A percentile compares a stretch with the other conserved stretches of the same genome.
Conservation (phyloP, 352 stramenopile species). For the Globisporangium barbulae region DNA sequence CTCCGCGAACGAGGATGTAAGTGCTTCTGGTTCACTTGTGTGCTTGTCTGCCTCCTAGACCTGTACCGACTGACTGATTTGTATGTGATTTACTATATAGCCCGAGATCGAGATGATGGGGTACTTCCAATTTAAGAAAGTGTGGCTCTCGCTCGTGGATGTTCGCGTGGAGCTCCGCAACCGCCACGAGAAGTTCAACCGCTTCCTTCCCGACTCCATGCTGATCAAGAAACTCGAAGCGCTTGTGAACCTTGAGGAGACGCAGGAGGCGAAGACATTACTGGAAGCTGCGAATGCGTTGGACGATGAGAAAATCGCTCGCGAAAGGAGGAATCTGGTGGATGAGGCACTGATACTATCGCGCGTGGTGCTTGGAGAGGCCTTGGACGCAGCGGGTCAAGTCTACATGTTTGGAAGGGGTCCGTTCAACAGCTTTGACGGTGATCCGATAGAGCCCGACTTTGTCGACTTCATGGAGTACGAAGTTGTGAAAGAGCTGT, state of each 20-base stretch:
- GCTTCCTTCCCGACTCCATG: constrained; percentile 42
- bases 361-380: constrained; percentile 40
- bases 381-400: constrained; percentile 69
- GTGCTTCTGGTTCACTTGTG: constrained; percentile 4
- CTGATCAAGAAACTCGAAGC: constrained; percentile 63
- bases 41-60: too few relatives aligned
- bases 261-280: constrained; percentile 53
- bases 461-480: constrained; percentile 81
- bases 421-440: constrained; percentile 59
- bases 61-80: not conserved
- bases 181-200: constrained; percentile 64
- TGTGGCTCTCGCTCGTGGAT: constrained; percentile 64
- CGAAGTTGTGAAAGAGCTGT: constrained; percentile 45
- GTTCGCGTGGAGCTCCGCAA: constrained; percentile 58
- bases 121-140: constrained; percentile 73
- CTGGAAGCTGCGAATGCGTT: constrained; percentile 50
- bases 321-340: constrained; percentile 43
- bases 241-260: constrained; percentile 67
- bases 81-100: constrained; percentile 20
- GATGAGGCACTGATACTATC: constrained; percentile 45
- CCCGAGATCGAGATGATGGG: constrained; percentile 64
- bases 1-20: constrained; percentile 62
- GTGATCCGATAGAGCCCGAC: constrained; percentile 45
- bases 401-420: constrained; percentile 81
- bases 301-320: constrained; percentile 42